Evolutionary conservation across 768 basidiomycete genomes (phyloP).

Genomic region (Trametes gibbosa): DNA sequence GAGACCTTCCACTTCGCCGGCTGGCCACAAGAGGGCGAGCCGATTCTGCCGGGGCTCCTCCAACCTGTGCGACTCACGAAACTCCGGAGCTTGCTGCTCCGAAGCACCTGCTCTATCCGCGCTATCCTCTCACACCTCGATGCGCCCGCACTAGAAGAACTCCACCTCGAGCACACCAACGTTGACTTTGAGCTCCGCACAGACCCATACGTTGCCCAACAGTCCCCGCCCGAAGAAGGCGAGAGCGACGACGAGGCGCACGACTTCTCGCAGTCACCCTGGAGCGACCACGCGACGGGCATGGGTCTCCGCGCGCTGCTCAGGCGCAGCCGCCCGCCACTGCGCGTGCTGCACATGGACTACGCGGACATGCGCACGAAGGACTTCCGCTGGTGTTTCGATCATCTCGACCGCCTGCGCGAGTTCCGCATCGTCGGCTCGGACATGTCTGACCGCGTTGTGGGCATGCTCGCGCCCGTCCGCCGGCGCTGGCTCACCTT

Average conservation of each 20-base stretch:
- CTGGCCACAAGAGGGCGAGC: slow-evolving; percentile 45
- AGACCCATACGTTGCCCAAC: slow-evolving; percentile 21
- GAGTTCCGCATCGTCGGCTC: slow-evolving; percentile 76
- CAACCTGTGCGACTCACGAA: slow-evolving; percentile 53
- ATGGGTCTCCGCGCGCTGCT: slow-evolving; percentile 75
- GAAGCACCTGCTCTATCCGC: slow-evolving; percentile 60
- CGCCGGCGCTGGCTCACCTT: slow-evolving; percentile 1
- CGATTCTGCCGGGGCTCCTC: slow-evolving; percentile 22
- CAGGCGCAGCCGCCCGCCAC: slow-evolving; percentile 56
- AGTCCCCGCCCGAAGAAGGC: slow-evolving; percentile 46
- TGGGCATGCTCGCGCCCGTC: slow-evolving; percentile 53
- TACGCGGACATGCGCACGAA: slow-evolving; percentile 83
- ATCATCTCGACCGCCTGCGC: slow-evolving; percentile 48
- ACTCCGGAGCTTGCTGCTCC: slow-evolving; percentile 55
- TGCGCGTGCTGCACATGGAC: slow-evolving; percentile 71
- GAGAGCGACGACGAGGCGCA: slow-evolving; percentile 73
- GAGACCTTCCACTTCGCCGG: slow-evolving; percentile 58
- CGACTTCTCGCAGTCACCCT: slow-evolving; percentile 76
- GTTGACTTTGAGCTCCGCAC: slow-evolving; percentile 45
- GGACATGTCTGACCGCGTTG: slow-evolving; percentile 76
- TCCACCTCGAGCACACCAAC: slow-evolving; percentile 67
- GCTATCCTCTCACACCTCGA: slow-evolving; percentile 62
- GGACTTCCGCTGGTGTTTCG: slow-evolving; percentile 71
- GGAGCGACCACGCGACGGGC: slow-evolving; percentile 74
- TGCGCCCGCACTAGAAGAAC: slow-evolving; percentile 55